These are phyloP conservation scores for Croton setiger DNA, from an alignment of 441 rosid species.

Conservation along the genomic window DNA sequence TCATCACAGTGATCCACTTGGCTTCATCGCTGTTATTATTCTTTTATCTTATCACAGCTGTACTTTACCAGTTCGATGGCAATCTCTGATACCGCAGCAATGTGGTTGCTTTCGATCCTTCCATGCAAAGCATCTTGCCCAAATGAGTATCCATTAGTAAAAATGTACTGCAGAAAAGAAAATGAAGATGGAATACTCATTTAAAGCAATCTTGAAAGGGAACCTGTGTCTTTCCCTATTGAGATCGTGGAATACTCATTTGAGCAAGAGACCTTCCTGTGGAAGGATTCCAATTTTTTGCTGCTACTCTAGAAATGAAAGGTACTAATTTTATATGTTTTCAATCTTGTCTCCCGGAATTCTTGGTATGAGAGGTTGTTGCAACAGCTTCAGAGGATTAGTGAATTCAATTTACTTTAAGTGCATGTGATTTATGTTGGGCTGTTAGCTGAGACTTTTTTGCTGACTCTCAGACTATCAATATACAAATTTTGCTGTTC, in stretches of 20 bases:
- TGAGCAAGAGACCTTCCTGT: constrained; percentile 49
- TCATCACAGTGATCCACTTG: constrained; percentile 4
- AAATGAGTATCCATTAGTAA: constrained; percentile 37
- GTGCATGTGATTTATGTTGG: constrained; percentile 1
- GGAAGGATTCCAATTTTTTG: constrained; percentile 20
- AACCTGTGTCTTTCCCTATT: neutral
- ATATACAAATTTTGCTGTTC: neutral
- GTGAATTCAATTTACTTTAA: constrained; percentile 1
- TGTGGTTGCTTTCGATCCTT: constrained; percentile 20
- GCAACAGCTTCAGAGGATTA: constrained; percentile 20
- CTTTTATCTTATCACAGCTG: neutral
- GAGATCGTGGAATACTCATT: constrained; percentile 48
- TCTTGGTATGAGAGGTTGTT: constrained; percentile 28
- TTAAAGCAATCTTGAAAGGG: constrained; percentile 1
- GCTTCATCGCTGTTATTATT: constrained; percentile 5
- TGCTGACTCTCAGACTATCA: neutral
- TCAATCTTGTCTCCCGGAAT: constrained; percentile 14
- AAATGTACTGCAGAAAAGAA: neutral
- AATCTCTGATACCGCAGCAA: constrained; percentile 5
- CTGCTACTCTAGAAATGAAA: neutral
- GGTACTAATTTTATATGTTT: constrained; percentile 14
- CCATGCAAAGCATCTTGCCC: constrained; percentile 40
- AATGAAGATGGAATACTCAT: neutral
- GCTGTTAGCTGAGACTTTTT: constrained; percentile 30
- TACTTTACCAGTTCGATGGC: constrained; percentile 18